Evolutionary conservation across 306 rosid genomes (phyloP).

Genomic region (Herpetospermum pedunculosum): DNA sequence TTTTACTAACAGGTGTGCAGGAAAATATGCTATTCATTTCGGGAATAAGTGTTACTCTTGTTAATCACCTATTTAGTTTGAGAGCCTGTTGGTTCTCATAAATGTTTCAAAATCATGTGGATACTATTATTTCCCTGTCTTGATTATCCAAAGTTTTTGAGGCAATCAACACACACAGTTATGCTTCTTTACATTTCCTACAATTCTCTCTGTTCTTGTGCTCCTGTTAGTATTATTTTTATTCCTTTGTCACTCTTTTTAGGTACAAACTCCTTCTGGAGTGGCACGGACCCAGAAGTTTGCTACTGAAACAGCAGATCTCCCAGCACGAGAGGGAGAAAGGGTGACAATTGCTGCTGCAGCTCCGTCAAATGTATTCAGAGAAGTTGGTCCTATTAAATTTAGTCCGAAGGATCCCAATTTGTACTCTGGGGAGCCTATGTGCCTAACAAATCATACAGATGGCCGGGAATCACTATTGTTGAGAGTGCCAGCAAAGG

Average conservation of each 20-base stretch:
- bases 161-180: not conserved
- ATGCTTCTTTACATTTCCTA: not conserved
- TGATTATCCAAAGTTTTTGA: not conserved
- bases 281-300: constrained; percentile 83
- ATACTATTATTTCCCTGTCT: not conserved
- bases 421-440: constrained; percentile 73
- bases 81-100: not conserved
- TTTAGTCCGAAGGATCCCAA: constrained; percentile 73
- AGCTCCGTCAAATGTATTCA: constrained; percentile 65
- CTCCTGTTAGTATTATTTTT: not conserved
- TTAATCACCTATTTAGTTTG: not conserved
- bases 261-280: constrained; percentile 92
- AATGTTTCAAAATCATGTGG: not conserved
- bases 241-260: not conserved
- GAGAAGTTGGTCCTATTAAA: constrained; percentile 74
- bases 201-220: not conserved
- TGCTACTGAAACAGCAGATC: constrained; percentile 89
- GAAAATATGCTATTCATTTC: not conserved
- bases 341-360: constrained; percentile 86
- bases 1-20: not conserved
- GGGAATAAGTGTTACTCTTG: not conserved
- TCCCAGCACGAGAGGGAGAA: constrained; percentile 91
- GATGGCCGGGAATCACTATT: constrained; percentile 83
- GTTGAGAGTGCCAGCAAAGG: constrained; percentile 72
- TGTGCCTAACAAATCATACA: constrained; percentile 86